Conservation (phyloP, 148 eudicot species). For the Chenopodium berlandieri region DNA sequence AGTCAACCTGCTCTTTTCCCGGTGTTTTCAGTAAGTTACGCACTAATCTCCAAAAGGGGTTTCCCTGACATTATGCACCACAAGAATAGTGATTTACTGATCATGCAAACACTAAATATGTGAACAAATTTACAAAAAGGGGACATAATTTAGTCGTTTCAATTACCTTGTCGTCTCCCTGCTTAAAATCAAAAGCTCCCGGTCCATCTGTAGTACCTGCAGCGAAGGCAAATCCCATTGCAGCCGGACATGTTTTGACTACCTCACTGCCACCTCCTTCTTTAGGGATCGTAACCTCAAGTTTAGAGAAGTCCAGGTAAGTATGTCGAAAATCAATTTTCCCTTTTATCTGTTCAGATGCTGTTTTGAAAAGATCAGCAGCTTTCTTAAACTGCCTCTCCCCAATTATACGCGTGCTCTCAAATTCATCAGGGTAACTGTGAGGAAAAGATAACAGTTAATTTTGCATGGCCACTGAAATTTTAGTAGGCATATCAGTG, state of each 20-base stretch:
- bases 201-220: conserved; percentile 99
- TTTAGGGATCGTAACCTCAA: conserved; percentile 61
- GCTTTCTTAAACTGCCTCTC: conserved; percentile 85
- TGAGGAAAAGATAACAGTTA: conserved; percentile 18
- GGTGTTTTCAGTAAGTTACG: conserved; percentile 74
- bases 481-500: not conserved
- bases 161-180: conserved; percentile 80
- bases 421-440: conserved; percentile 97
- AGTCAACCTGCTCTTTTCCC: conserved; percentile 59
- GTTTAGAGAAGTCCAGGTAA: conserved; percentile 73
- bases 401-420: conserved; percentile 93
- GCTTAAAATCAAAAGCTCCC: conserved; percentile 92
- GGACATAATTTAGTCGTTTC: not conserved
- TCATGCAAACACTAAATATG: conserved; percentile 12
- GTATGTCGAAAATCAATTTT: conserved; percentile 81
- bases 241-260: conserved; percentile 91
- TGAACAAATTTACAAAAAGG: not conserved
- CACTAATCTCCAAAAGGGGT: conserved; percentile 83
- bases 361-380: conserved; percentile 72
- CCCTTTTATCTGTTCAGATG: conserved; percentile 73
- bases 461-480: conserved; percentile 1
- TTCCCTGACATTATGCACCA: conserved; percentile 54
- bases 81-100: conserved; percentile 5
- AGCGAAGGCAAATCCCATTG: conserved; percentile 97
- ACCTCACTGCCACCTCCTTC: conserved; percentile 54